Percentiles rank a stretch among this genome's conserved stretches.
phyloP scores from a whole-genome alignment of 768 basidiomycete genomes.

The Lactifluus hygrophoroides region DNA sequence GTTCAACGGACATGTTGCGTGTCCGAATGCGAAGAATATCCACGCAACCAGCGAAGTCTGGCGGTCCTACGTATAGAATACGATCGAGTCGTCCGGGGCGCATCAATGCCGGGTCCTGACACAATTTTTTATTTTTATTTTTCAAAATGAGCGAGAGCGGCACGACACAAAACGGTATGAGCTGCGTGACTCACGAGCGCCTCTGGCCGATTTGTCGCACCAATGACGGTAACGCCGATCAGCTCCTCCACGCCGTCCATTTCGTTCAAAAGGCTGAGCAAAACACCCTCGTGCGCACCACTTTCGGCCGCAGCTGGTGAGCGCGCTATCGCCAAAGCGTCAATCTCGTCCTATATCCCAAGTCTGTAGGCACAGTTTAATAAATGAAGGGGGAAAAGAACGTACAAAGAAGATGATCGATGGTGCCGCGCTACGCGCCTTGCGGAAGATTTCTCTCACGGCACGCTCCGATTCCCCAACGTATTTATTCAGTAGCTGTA shows the following conservation, averaged over 20 bases:
- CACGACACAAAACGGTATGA: slow-evolving; percentile 28
- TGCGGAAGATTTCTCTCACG: slow-evolving; percentile 90
- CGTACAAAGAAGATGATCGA: slow-evolving; percentile 95
- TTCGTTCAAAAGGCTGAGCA: slow-evolving; percentile 90
- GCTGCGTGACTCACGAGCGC: slow-evolving; percentile 27
- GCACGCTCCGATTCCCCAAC: slow-evolving; percentile 96
- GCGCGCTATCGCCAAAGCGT: slow-evolving; percentile 81
- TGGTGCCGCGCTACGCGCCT: slow-evolving; percentile 88
- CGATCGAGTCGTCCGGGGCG: slow-evolving; percentile 92
- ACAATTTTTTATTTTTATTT: neutral
- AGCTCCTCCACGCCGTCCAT: slow-evolving; percentile 98
- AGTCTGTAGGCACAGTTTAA: neutral
- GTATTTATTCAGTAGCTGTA: slow-evolving; percentile 87
- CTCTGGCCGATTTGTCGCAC: slow-evolving; percentile 94
- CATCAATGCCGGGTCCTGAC: slow-evolving; percentile 88
- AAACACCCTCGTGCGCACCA: slow-evolving; percentile 73
- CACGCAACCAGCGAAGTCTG: slow-evolving; percentile 65
- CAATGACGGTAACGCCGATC: slow-evolving; percentile 89
- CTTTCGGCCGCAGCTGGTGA: slow-evolving; percentile 40
- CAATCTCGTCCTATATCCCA: slow-evolving; percentile 79
- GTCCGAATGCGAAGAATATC: slow-evolving; percentile 82
- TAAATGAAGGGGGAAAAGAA: slow-evolving; percentile 10
- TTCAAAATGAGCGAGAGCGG: neutral
- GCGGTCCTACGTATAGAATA: slow-evolving; percentile 90
- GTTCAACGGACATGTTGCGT: slow-evolving; percentile 71